phyloP scores from a whole-genome alignment of 2,329 filamentous ascomycete genomes.

The Aspergillus sp. region DNA sequence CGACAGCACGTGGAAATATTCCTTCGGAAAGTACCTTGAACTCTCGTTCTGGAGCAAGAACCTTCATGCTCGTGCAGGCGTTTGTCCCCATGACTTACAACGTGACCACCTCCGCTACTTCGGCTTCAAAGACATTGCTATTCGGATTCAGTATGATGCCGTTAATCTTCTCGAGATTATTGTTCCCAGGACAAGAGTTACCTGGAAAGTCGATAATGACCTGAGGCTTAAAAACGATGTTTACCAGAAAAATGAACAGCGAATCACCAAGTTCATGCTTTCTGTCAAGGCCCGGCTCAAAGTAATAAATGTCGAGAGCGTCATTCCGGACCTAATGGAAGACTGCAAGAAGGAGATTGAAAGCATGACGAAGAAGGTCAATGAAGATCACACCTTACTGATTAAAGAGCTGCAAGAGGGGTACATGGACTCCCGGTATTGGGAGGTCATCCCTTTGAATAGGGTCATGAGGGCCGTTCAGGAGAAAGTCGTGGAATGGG shows the following conservation, averaged over 20 bases:
- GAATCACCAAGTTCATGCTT: slow-evolving; percentile 80
- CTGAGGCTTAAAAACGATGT: slow-evolving; percentile 90
- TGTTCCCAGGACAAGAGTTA: slow-evolving; percentile 83
- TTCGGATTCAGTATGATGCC: slow-evolving; percentile 88
- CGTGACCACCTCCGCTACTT: slow-evolving; percentile 92
- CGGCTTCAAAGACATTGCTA: slow-evolving; percentile 77
- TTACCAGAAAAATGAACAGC: slow-evolving; percentile 75
- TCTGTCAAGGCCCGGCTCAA: slow-evolving; percentile 82
- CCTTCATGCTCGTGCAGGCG: slow-evolving; percentile 68
- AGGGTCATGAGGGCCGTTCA: slow-evolving; percentile 84
- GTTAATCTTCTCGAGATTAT: slow-evolving; percentile 93
- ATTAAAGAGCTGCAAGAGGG: slow-evolving; percentile 79
- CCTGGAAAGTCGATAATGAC: slow-evolving; percentile 97
- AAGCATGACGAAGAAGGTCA: slow-evolving; percentile 70
- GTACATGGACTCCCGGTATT: slow-evolving; percentile 93
- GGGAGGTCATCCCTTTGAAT: slow-evolving; percentile 94
- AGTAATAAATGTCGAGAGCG: slow-evolving; percentile 87
- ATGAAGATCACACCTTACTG: slow-evolving; percentile 76
- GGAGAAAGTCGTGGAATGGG: slow-evolving; percentile 92
- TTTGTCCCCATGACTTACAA: slow-evolving; percentile 90
- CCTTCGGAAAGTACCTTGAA: slow-evolving; percentile 97
- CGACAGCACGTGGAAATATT: slow-evolving; percentile 94
- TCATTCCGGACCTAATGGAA: slow-evolving; percentile 82
- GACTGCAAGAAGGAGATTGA: slow-evolving; percentile 82
- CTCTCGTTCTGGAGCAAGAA: slow-evolving; percentile 92